These are phyloP conservation scores for Neonectria neomacrospora DNA, from an alignment of 2,329 filamentous ascomycete species.

Conservation along the genomic window DNA sequence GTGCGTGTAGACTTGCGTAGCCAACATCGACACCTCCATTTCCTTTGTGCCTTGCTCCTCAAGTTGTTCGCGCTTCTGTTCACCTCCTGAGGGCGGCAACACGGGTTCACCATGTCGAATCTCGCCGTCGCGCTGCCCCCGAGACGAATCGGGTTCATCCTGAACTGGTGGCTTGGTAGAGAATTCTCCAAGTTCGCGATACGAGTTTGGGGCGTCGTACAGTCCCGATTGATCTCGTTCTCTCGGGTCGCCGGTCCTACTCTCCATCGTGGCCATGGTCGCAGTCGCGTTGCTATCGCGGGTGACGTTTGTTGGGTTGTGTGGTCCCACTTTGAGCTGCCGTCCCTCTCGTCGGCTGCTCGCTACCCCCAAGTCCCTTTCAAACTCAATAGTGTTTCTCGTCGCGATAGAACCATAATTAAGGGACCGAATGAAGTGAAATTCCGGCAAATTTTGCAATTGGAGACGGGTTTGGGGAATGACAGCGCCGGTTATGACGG, in stretches of 20 bases:
- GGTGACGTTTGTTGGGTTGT: not conserved
- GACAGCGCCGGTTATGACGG: slow-evolving; percentile 41
- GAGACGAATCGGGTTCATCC: not conserved
- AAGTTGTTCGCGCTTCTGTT: slow-evolving; percentile 25
- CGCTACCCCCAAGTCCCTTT: slow-evolving; percentile 11
- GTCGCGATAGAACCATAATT: not conserved
- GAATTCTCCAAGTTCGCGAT: slow-evolving; percentile 16
- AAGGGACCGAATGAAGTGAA: not conserved
- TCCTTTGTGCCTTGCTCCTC: slow-evolving; percentile 16
- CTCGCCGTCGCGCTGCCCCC: not conserved
- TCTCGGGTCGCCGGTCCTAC: not conserved
- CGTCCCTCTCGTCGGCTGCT: not conserved
- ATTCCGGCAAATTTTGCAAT: not conserved
- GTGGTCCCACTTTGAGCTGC: not conserved
- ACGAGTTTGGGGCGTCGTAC: slow-evolving; percentile 13
- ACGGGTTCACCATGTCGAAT: not conserved
- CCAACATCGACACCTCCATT: slow-evolving; percentile 57
- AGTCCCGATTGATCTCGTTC: slow-evolving; percentile 9
- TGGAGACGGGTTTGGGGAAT: slow-evolving; percentile 13
- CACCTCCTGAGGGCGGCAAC: not conserved
- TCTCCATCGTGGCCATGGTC: slow-evolving; percentile 22
- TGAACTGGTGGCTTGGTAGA: slow-evolving; percentile 7
- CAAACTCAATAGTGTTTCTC: not conserved
- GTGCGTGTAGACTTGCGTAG: slow-evolving; percentile 74
- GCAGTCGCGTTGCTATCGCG: not conserved